Evolutionary conservation across 2,329 filamentous ascomycete genomes (phyloP), one percentile per base, ranked within the genome.

Genomic region (Penicillium verrucosum): DNA sequence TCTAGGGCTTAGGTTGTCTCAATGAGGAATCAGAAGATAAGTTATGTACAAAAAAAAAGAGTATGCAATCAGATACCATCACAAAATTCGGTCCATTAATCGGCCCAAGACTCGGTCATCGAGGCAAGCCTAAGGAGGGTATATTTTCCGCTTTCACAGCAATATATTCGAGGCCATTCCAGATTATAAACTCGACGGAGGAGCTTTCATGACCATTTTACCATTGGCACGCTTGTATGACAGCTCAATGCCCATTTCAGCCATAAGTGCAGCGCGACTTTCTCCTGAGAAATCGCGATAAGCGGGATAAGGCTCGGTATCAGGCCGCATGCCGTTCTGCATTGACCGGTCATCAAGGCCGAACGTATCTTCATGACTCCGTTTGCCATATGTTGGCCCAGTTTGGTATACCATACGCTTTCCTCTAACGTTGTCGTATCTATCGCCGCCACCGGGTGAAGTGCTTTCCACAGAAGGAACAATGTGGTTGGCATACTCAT

Each of bases 261-360:
- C 62, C 59, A 66, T 65, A n/a, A 66, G 57, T 9, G 64, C 59
- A 21, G 59, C 59, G 21, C 66, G 62, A 25, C 63, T 63, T 30
- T 67, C 65, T 10, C 66, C 65, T 3, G 70, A 66, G 43, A 62
- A 63, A 37, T 70, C 65, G 12, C 67, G 69, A 41, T 63, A 62
- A 10, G 54, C 41, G n/a, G 65, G 54, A 62, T 68, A 60, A 41
- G 55, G 36, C 27, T 74, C 65, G 34, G 62, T 52, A 51, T 74
- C 71, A 8, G 78, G 77, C 29, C 78, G 75, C 71, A 73, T 74
- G 50, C 77, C 77, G 58, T 80, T 77, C 58, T 73, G 68, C 29
- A 80, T 70, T 1, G 75, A 66, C 41, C 73, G 70, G 4, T 73
- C 69, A 43, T 73, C 76, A 57, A 67, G 67, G 49, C 74, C 73